Conservation (phyloP, 1,284 basidiomycete species). For the Heterobasidion occidentale region DNA sequence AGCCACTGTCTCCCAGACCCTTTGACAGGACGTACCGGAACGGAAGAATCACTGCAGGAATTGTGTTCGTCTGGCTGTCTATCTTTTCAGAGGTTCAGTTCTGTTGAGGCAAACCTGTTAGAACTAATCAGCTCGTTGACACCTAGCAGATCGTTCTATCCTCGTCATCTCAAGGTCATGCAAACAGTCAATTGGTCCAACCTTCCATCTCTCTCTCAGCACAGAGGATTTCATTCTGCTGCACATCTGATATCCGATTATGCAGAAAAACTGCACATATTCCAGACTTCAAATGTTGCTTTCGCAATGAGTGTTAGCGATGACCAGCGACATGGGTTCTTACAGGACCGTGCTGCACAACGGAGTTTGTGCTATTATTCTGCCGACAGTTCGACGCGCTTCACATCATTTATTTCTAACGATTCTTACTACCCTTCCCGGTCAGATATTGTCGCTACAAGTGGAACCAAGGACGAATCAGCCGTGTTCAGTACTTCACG, state of each 20-base stretch:
- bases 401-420: background rate
- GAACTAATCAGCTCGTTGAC: constrained; percentile 25
- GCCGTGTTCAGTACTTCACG: background rate
- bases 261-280: constrained; percentile 13
- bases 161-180: constrained; percentile 29
- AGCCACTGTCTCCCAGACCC: constrained; percentile 35
- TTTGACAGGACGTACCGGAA: constrained; percentile 35
- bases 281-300: constrained; percentile 6
- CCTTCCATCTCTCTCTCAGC: constrained; percentile 23
- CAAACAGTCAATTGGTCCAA: constrained; percentile 28
- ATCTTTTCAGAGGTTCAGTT: constrained; percentile 28
- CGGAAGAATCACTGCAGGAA: constrained; percentile 33
- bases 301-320: background rate
- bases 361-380: background rate
- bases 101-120: constrained; percentile 23
- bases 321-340: background rate
- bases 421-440: background rate
- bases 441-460: background rate
- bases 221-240: constrained; percentile 19
- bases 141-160: constrained; percentile 30
- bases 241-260: constrained; percentile 23
- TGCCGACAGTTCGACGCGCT: background rate
- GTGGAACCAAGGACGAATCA: background rate
- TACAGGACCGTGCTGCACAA: background rate
- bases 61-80: constrained; percentile 27